Conservation (phyloP, 352 stramenopile genomes). For the Halophytophthora polymorphica region DNA sequence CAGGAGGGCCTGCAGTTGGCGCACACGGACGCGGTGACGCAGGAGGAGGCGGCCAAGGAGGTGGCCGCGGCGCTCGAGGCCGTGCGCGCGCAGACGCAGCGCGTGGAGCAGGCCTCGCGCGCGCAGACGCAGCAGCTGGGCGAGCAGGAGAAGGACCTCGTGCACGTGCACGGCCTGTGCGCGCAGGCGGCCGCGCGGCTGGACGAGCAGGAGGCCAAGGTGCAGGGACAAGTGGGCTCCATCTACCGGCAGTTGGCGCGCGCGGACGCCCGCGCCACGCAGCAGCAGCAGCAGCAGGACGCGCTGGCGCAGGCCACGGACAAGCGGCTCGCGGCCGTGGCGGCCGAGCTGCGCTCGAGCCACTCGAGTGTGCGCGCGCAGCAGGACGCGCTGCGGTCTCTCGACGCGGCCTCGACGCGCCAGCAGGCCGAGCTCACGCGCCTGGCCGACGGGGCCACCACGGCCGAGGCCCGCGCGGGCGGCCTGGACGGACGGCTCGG, state of each 20-base stretch:
- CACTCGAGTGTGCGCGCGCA: slow-evolving; percentile 30
- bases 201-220: slow-evolving; percentile 21
- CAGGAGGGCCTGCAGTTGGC: slow-evolving; percentile 38
- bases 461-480: slow-evolving; percentile 30
- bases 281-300: slow-evolving; percentile 20
- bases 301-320: slow-evolving; percentile 27
- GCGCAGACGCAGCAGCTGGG: slow-evolving; percentile 14
- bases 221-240: slow-evolving; percentile 22
- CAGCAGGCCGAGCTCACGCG: slow-evolving; percentile 36
- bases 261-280: slow-evolving; percentile 6
- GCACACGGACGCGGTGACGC: slow-evolving; percentile 43
- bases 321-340: slow-evolving; percentile 27
- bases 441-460: slow-evolving; percentile 24
- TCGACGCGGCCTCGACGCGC: slow-evolving; percentile 22
- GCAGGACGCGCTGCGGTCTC: slow-evolving; percentile 22
- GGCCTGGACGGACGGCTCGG: slow-evolving; percentile 39
- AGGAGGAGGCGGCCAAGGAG: slow-evolving; percentile 39
- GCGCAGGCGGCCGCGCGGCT: slow-evolving; percentile 21
- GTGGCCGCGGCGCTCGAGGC: slow-evolving; percentile 25
- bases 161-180: slow-evolving; percentile 28
- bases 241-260: slow-evolving; percentile 18
- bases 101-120: slow-evolving; percentile 18
- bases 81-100: slow-evolving; percentile 18
- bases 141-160: slow-evolving; percentile 30
- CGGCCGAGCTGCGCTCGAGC: slow-evolving; percentile 24